These are phyloP conservation scores for Suhomyces maxii DNA, from an alignment of 1,139 yeast species.

Conservation along the genomic window DNA sequence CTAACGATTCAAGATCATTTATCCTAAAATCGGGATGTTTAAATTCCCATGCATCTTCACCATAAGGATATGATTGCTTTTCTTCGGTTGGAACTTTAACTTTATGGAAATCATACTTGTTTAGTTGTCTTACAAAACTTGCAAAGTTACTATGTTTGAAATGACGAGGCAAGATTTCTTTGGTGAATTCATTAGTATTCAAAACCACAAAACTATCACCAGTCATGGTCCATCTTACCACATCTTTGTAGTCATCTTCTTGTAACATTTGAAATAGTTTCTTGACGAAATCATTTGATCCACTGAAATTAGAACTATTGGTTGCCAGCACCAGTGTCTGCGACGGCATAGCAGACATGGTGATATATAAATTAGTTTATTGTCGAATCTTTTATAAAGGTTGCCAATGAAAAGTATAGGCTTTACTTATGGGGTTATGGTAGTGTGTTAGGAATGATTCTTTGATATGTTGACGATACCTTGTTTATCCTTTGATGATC, in stretches of 20 bases:
- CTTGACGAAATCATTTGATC: conserved; percentile 74
- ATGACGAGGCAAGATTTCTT: conserved; percentile 47
- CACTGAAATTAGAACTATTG: conserved; percentile 21
- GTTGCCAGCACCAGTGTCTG: conserved; percentile 4
- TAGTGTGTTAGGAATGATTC: not conserved
- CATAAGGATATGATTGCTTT: conserved; percentile 54
- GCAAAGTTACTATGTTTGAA: conserved; percentile 95
- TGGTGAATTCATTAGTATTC: conserved; percentile 67
- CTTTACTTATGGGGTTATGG: not conserved
- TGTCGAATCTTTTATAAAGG: too few species aligned
- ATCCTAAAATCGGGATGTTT: conserved; percentile 83
- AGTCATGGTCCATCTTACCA: conserved; percentile 78
- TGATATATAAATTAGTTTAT: not conserved
- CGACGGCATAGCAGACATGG: conserved; percentile 7
- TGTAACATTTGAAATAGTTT: conserved; percentile 82
- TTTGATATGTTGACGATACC: too few species aligned
- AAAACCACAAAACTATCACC: conserved; percentile 89
- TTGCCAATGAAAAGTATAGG: too few species aligned
- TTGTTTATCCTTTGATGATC: too few species aligned
- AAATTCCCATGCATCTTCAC: conserved; percentile 92
- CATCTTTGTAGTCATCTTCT: conserved; percentile 66
- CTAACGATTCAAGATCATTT: conserved; percentile 69
- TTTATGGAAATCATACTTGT: conserved; percentile 57
- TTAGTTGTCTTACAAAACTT: conserved; percentile 88
- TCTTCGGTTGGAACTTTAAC: conserved; percentile 57